Conservation (phyloP, 768 basidiomycete species). For the Tylopilus plumbeoviolaceoides region DNA sequence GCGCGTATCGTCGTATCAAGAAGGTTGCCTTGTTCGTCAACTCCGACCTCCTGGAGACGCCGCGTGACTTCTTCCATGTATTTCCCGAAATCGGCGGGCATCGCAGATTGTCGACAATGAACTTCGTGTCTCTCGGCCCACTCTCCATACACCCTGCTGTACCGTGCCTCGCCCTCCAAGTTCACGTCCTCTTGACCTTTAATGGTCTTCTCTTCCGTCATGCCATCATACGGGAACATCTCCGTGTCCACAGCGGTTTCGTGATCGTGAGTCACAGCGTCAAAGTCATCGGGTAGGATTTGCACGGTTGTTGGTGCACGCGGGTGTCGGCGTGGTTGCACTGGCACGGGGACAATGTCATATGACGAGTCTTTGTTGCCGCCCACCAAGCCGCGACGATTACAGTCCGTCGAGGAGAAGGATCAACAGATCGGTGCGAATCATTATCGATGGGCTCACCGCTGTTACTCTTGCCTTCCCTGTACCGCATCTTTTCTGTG, state of each 20-base stretch:
- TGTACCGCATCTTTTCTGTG: conserved; percentile 20
- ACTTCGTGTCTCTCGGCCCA: conserved; percentile 29
- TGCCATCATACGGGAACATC: conserved; percentile 18
- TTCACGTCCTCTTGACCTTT: conserved; percentile 8
- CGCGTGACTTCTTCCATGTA: conserved; percentile 32
- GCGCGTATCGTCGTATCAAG: conserved; percentile 15
- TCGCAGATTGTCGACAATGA: conserved; percentile 21
- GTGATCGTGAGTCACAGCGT: conserved; percentile 27
- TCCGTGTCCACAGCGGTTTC: conserved; percentile 27
- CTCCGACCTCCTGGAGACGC: conserved; percentile 33
- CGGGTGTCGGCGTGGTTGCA: conserved; percentile 19
- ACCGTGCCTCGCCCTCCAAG: conserved; percentile 11
- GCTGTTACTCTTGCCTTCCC: conserved; percentile 25
- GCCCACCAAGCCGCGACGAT: not conserved
- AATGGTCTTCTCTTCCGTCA: conserved; percentile 21
- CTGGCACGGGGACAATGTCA: conserved; percentile 25
- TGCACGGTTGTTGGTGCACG: conserved; percentile 32
- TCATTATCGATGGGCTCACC: conserved; percentile 18
- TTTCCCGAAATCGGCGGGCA: conserved; percentile 25
- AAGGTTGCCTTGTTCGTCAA: conserved; percentile 29
- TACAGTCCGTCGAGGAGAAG: conserved; percentile 9
- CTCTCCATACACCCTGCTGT: conserved; percentile 30
- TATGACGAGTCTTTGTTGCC: conserved; percentile 29
- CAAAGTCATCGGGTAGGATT: conserved; percentile 29
- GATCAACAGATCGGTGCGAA: conserved; percentile 13